Conservation (phyloP, 371 early-diverging fungal species). For the Fennellomyces sp. region DNA sequence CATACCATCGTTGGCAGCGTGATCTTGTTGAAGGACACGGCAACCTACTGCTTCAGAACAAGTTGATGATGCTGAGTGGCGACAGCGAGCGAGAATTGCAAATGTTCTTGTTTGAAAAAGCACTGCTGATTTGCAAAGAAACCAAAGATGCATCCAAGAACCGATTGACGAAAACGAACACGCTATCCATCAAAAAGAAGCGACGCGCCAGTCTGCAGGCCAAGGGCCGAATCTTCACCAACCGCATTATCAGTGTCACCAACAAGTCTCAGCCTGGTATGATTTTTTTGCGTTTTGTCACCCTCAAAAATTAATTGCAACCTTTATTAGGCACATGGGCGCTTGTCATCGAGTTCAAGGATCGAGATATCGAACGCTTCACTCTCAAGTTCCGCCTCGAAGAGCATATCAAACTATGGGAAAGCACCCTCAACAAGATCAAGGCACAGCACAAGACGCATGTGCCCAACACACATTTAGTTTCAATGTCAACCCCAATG, state of each 20-base stretch:
- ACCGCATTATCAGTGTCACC: slow-evolving; percentile 20
- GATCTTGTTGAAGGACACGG: slow-evolving; percentile 68
- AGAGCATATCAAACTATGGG: slow-evolving; percentile 93
- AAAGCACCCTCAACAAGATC: slow-evolving; percentile 62
- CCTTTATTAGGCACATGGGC: slow-evolving; percentile 43
- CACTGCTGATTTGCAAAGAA: slow-evolving; percentile 88
- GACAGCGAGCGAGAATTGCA: slow-evolving; percentile 79
- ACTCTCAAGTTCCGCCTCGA: slow-evolving; percentile 84
- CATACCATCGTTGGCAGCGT: slow-evolving; percentile 1
- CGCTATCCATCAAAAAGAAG: slow-evolving; percentile 40
- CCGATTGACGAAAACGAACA: slow-evolving; percentile 43
- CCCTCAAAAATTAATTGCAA: background rate
- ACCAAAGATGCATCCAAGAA: slow-evolving; percentile 50
- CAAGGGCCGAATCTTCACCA: slow-evolving; percentile 76
- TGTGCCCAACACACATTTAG: slow-evolving; percentile 47
- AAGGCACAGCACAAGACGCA: slow-evolving; percentile 20
- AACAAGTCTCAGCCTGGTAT: slow-evolving; percentile 26
- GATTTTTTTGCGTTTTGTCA: background rate
- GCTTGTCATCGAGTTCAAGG: slow-evolving; percentile 81
- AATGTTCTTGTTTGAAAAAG: slow-evolving; percentile 87
- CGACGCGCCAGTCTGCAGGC: slow-evolving; percentile 64
- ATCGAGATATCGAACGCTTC: slow-evolving; percentile 81
- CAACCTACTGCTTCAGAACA: slow-evolving; percentile 80
- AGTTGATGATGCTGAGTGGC: slow-evolving; percentile 75
- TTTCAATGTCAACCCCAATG: slow-evolving; percentile 35